Evolutionary conservation across 768 basidiomycete species (phyloP), one percentile per base, ranked within the genome.

Genomic region (Gloeopeniophorella convolvens): DNA sequence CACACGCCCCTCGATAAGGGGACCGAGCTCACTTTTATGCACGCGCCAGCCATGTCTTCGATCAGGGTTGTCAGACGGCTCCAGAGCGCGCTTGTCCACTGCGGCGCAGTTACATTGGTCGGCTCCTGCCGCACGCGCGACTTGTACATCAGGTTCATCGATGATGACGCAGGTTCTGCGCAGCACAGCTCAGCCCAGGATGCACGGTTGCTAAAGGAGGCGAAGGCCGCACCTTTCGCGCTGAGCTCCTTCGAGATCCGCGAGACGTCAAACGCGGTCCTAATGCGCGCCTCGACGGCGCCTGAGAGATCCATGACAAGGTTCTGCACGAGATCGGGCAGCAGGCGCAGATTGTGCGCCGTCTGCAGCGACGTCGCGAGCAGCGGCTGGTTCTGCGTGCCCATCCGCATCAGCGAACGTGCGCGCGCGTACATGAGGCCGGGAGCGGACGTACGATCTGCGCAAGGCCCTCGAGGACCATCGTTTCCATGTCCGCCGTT

Each of bases 301-400:
- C 89, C 83, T 16, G 83, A 88, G 7, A 97, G 70, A 63, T 95
- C 90, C 5, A 69, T 67, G 15, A 96, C 70, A 2, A 98, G 77
- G 44, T 79, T 78, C 50, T 85, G 80, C 4, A 97, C 88, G 5
- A 97, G 77, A 21, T 80, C 76, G 0, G 95, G 89, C 10, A 99
- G 73, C 13, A 89, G 78, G 24, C 85, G 77, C 12, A 99, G 78
- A 63, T 97, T 99, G 67, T 91, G 88, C 4, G 95, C 93, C 1
- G 92, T 97, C 72, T 98, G 96, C 11, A 99, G 74, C 0, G 95
- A 91, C 1, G 91, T 93, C 0, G 94, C 91, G 1, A 99, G 76
- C 15, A 95, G 68, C 1, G 91, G 81, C 68, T 90, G 92, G 61
- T 98, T 88, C 93, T 96, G 56, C 32, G 48, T 15, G 7, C 11